Evolutionary conservation across 352 stramenopile species (phyloP).

Genomic region (Globisporangium echinulatum): DNA sequence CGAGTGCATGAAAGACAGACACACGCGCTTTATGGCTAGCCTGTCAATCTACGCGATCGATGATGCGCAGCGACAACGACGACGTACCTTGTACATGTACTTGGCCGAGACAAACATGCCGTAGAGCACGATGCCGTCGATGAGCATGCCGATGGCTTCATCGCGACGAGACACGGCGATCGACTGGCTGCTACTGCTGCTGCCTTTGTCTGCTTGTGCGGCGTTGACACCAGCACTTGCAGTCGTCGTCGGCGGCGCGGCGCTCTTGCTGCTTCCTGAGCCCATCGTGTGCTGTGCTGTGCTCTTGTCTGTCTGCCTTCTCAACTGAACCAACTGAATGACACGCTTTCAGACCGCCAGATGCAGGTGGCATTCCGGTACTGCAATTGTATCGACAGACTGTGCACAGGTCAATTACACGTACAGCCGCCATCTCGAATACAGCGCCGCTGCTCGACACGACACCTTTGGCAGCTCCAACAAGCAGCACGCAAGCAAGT

Average conservation of each 20-base stretch:
- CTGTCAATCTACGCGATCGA: no score
- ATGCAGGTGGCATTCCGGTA: no score
- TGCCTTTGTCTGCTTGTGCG: not conserved
- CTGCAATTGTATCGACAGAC: no score
- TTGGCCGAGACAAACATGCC: constrained; percentile 78
- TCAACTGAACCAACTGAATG: not conserved
- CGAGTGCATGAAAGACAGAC: not conserved
- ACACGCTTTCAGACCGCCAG: no score
- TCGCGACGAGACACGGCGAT: constrained; percentile 24
- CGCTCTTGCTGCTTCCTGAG: constrained; percentile 49
- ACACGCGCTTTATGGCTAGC: no score
- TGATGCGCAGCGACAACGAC: not conserved
- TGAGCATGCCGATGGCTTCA: constrained; percentile 61
- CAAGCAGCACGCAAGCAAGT: not conserved
- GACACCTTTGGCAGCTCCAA: not conserved
- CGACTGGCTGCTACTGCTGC: constrained; percentile 22
- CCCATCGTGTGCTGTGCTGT: constrained; percentile 30
- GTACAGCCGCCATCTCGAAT: no score
- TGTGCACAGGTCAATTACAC: no score
- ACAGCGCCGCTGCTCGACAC: no score
- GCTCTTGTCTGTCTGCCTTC: no score
- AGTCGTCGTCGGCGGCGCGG: constrained; percentile 1
- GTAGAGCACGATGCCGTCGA: constrained; percentile 80
- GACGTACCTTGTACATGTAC: constrained; percentile 71
- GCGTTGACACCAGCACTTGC: constrained; percentile 2